A percentile compares a stretch with the other conserved stretches of the same genome.
Evolutionary conservation across 805 yeast genomes (phyloP).

Genomic region (Lachancea cidri): DNA sequence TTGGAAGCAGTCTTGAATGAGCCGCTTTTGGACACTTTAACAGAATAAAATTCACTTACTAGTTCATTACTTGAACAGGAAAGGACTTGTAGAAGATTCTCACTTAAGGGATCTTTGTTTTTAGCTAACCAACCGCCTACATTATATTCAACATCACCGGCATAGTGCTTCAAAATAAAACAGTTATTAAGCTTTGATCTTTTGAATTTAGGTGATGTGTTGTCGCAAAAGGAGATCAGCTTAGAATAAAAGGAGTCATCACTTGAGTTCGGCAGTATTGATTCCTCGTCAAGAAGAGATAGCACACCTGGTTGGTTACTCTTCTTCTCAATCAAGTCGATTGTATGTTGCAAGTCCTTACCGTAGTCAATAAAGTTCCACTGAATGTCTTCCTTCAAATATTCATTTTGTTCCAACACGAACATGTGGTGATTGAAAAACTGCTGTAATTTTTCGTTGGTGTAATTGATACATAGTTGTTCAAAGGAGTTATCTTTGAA

Average conservation of each 20-base stretch:
- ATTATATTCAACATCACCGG: constrained; percentile 92
- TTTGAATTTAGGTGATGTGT: constrained; percentile 51
- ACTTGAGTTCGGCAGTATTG: constrained; percentile 86
- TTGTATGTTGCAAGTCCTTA: constrained; percentile 88
- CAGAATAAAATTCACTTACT: constrained; percentile 48
- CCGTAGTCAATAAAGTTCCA: constrained; percentile 98
- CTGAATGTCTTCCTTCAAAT: constrained; percentile 84
- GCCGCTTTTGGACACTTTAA: constrained; percentile 23
- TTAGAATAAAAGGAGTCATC: constrained; percentile 81
- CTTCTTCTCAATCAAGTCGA: constrained; percentile 78
- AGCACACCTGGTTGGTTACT: constrained; percentile 63
- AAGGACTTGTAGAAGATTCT: constrained; percentile 59
- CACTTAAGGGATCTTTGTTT: constrained; percentile 89
- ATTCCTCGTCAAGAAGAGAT: constrained; percentile 87
- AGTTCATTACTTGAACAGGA: constrained; percentile 52
- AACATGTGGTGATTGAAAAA: constrained; percentile 97
- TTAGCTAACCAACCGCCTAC: constrained; percentile 92
- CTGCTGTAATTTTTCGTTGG: constrained; percentile 95
- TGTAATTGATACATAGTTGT: constrained; percentile 94
- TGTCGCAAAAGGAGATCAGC: constrained; percentile 59
- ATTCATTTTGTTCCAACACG: constrained; percentile 95
- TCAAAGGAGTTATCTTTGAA: constrained; percentile 92
- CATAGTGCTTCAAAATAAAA: constrained; percentile 85
- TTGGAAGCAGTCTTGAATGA: constrained; percentile 77
- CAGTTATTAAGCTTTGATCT: constrained; percentile 73